Conservation (phyloP, 768 basidiomycete species). For the Suillus weaverae region DNA sequence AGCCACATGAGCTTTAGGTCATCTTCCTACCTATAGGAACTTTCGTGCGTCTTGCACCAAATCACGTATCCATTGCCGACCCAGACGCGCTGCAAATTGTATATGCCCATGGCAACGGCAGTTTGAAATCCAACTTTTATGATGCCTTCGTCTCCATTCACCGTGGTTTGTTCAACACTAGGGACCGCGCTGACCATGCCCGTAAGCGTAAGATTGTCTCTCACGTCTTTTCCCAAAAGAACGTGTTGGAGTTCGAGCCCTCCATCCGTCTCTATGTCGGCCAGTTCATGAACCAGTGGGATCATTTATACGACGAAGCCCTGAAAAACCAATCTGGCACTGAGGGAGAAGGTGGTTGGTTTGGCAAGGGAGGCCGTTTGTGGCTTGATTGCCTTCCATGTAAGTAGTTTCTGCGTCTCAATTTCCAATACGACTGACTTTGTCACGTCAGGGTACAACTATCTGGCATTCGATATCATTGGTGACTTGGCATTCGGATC, state of each 20-base stretch:
- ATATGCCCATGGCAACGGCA: constrained; percentile 85
- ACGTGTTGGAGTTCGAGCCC: constrained; percentile 83
- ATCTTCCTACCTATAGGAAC: constrained; percentile 41
- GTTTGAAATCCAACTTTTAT: constrained; percentile 77
- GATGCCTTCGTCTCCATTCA: constrained; percentile 76
- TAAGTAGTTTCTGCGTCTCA: constrained; percentile 19
- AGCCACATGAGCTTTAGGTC: not conserved
- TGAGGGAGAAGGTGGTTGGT: constrained; percentile 65
- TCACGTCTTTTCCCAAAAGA: constrained; percentile 83
- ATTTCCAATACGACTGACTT: constrained; percentile 10
- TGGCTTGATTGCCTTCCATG: constrained; percentile 79
- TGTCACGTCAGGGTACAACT: constrained; percentile 49
- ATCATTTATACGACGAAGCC: constrained; percentile 58
- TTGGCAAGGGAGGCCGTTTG: constrained; percentile 57
- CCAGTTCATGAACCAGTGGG: constrained; percentile 72
- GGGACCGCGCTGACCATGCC: constrained; percentile 74
- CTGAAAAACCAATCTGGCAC: constrained; percentile 53
- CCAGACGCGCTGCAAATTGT: constrained; percentile 74
- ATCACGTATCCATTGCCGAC: constrained; percentile 75
- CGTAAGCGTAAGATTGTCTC: constrained; percentile 92
- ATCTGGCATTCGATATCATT: constrained; percentile 74
- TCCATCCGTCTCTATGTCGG: constrained; percentile 63
- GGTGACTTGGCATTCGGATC: constrained; percentile 86
- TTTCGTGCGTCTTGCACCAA: constrained; percentile 71
- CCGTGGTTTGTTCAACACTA: constrained; percentile 76